Evolutionary conservation across 192 early-diverging fungal genomes (phyloP), one percentile per base, ranked within the genome.

Genomic region (Phlyctochytrium arcticum): DNA sequence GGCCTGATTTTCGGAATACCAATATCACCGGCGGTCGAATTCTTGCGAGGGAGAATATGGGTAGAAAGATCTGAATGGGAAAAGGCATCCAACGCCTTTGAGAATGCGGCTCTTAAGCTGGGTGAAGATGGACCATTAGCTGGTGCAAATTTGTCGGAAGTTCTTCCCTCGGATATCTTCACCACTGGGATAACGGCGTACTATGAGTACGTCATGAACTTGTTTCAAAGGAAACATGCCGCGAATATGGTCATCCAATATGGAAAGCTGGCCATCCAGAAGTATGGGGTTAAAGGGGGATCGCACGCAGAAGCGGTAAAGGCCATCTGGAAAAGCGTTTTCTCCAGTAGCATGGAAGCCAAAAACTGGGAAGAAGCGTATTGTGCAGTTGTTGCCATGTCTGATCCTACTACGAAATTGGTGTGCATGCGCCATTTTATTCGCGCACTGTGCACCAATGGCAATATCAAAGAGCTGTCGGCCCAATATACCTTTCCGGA

Each of bases 181-280:
- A 26, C 6, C 2, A 70, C 54, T 55, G 74, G 74, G 8, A 9
- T 32, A 8, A 26, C 48, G n/a, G 68, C 27, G 24, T 74, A 74
- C 36, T 73, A 74, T 36, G 64, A 57, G 12, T 68, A 74, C 63
- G 36, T 77, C 17, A 71, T 67, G 39, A 23, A 54, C 9, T 21
- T 77, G 9, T 74, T 74, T 58, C 27, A 26, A 24, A 69, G 72
- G 21, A 55, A 46, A 12, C 15, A 42, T 15, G 57, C 42, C 0
- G 44, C 47, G 47, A 58, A 67, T 23, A 33, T 65, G 19, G 62
- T 59, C 5, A 39, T 65, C 10, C n/a, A 10, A 26, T 75, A 66
- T 69, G 73, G 68, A 36, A 54, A 53, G 32, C 21, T 60, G 12
- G 73, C 69, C 4, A 21, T 75, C n/a, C 56, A 70, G 9, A n/a